Evolutionary conservation across 192 early-diverging fungal species (phyloP).

Genomic region (Linnemannia elongata): DNA sequence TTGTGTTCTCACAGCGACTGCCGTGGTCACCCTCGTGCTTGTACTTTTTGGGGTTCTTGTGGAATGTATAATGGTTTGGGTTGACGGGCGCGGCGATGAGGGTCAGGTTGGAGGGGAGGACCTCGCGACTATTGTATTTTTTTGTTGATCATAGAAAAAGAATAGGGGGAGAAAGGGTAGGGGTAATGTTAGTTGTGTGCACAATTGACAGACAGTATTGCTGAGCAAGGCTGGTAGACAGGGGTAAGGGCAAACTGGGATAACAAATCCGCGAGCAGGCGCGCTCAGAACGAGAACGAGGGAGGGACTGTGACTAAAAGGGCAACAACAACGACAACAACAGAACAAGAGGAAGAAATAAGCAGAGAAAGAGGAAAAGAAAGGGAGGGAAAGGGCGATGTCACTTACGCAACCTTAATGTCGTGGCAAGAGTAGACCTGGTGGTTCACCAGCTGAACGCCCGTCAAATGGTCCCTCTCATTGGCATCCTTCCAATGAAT

Average conservation of each 20-base stretch:
- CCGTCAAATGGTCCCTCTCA: conserved; percentile 31
- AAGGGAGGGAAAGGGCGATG: not conserved
- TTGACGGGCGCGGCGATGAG: conserved; percentile 37
- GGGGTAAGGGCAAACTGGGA: not conserved
- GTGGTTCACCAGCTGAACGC: conserved; percentile 41
- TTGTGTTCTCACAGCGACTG: conserved; percentile 47
- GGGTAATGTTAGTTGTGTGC: not conserved
- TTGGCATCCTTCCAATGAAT: conserved; percentile 38
- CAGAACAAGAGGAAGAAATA: not conserved
- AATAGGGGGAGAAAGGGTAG: not conserved
- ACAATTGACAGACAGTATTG: not conserved
- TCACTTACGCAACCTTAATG: conserved; percentile 48
- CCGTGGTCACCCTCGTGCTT: conserved; percentile 35
- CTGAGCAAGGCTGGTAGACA: not conserved
- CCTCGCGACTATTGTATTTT: not conserved
- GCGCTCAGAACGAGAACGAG: not conserved
- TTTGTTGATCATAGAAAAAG: not conserved
- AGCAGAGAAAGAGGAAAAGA: not conserved
- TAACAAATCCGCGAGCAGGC: not conserved
- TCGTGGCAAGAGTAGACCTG: conserved; percentile 47
- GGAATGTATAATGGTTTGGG: conserved; percentile 45
- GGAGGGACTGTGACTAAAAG: not conserved
- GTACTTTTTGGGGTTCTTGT: conserved; percentile 43
- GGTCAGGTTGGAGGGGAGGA: conserved; percentile 33
- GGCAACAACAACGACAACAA: no score